Conservation (phyloP, 257 asterid species). For the Nicotiana knightiana region DNA sequence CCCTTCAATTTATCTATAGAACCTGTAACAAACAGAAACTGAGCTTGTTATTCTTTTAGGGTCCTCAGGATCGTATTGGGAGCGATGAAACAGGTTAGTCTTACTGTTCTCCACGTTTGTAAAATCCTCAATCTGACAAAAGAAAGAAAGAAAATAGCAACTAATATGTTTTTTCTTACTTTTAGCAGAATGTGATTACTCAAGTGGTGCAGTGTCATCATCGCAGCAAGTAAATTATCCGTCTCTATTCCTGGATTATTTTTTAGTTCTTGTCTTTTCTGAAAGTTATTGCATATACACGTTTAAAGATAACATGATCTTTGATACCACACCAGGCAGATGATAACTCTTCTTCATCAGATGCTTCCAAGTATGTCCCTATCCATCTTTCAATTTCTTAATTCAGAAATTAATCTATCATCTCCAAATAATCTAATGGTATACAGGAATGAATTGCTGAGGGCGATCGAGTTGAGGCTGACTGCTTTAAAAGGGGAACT, state of each 20-base stretch:
- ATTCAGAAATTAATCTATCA: constrained; percentile 1
- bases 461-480: constrained; percentile 82
- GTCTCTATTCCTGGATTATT: not conserved
- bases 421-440: constrained; percentile 17
- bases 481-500: constrained; percentile 59
- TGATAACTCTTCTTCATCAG: constrained; percentile 27
- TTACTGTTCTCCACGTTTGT: not conserved
- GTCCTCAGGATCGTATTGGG: constrained; percentile 28
- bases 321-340: constrained; percentile 51
- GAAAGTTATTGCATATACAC: not conserved
- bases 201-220: not conserved
- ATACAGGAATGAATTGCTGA: constrained; percentile 78
- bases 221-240: constrained; percentile 1
- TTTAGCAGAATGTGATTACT: not conserved
- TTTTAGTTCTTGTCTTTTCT: not conserved
- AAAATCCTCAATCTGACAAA: not conserved
- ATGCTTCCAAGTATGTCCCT: constrained; percentile 76
- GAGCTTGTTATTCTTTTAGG: constrained; percentile 38
- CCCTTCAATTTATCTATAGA: constrained; percentile 9
- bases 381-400: constrained; percentile 13
- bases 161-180: not conserved
- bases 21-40: not conserved
- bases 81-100: constrained; percentile 46
- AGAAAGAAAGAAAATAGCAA: not conserved
- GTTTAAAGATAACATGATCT: constrained; percentile 15